These are phyloP conservation scores for Phytophthora fragariaefolia DNA, from an alignment of 352 stramenopile species.

Conservation along the genomic window DNA sequence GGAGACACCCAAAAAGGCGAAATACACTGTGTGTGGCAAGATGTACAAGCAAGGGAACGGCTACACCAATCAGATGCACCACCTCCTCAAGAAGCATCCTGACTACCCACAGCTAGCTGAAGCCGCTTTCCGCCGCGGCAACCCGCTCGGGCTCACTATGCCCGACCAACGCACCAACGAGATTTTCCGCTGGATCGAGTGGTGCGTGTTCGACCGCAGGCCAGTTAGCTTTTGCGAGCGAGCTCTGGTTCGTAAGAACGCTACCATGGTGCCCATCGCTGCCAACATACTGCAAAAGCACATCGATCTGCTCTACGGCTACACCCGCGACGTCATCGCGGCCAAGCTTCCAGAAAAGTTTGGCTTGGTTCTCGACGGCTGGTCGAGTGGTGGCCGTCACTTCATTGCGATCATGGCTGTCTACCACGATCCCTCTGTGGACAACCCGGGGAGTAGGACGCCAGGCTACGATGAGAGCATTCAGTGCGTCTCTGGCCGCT, in stretches of 20 bases:
- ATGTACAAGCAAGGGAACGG: neutral
- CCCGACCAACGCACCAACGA: constrained; percentile 8
- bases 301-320: neutral
- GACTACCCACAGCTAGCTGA: neutral
- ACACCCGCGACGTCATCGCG: constrained; percentile 1
- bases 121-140: neutral
- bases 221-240: constrained; percentile 3
- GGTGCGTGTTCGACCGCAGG: neutral
- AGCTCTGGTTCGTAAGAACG: neutral
- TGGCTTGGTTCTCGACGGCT: neutral
- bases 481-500: neutral
- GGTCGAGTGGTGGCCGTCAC: neutral
- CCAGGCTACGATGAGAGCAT: neutral
- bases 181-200: constrained; percentile 6
- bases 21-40: neutral
- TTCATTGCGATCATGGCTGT: constrained; percentile 4
- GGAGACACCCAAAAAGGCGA: neutral
- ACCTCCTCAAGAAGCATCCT: neutral
- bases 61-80: constrained; percentile 4
- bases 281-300: neutral
- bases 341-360: constrained; percentile 4
- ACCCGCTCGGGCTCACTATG: neutral
- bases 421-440: neutral
- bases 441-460: neutral
- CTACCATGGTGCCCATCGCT: constrained; percentile 3